These are phyloP conservation scores for Ceraceosorus guamensis DNA, from an alignment of 1,284 basidiomycete species.

Conservation along the genomic window DNA sequence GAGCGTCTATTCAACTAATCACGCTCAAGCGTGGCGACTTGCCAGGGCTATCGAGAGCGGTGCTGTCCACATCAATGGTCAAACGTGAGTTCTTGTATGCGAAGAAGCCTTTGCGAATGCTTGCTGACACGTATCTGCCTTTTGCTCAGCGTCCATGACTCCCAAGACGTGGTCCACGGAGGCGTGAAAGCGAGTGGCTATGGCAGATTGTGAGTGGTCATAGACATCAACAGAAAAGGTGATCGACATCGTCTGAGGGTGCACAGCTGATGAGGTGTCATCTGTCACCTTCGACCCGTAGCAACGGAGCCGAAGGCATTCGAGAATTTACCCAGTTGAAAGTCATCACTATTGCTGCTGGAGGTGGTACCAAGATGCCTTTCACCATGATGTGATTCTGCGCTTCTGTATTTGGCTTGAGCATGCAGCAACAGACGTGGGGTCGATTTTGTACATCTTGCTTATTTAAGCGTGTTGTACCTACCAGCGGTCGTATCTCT, in stretches of 20 bases:
- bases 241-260: too few species aligned
- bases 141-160: conserved; percentile 9
- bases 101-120: neutral
- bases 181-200: conserved; percentile 11
- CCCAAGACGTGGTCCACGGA: conserved; percentile 12
- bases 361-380: conserved; percentile 4
- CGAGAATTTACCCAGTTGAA: conserved; percentile 12
- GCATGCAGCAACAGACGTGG: too few species aligned
- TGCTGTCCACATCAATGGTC: conserved; percentile 14
- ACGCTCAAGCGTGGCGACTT: conserved; percentile 8
- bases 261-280: too few species aligned
- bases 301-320: conserved; percentile 10
- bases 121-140: conserved; percentile 1
- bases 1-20: conserved; percentile 5
- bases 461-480: too few species aligned
- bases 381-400: conserved; percentile 10
- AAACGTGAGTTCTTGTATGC: neutral
- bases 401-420: too few species aligned
- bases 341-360: conserved; percentile 8
- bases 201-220: too few species aligned
- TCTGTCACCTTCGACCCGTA: too few species aligned
- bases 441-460: too few species aligned
- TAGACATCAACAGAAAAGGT: too few species aligned
- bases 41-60: conserved; percentile 12
- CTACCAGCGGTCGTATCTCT: too few species aligned